Percentiles rank a stretch among this genome's conserved stretches.
These are phyloP conservation scores for Celoporthe dispersa DNA, from an alignment of 2,329 filamentous ascomycete genomes.

Conservation along the genomic window DNA sequence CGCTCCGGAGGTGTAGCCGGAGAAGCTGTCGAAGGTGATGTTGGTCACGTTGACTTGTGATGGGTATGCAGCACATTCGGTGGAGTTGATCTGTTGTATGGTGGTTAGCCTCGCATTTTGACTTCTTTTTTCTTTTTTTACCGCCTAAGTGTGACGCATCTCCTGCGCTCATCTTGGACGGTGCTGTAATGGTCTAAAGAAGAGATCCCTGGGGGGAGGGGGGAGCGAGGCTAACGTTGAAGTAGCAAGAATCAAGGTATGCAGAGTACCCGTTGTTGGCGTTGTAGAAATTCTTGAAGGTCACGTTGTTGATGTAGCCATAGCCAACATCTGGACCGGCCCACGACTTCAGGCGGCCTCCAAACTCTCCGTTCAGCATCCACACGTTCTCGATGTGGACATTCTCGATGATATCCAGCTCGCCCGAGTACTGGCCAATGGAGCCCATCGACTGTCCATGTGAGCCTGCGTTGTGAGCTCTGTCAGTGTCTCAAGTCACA, in stretches of 20 bases:
- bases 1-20: conserved; percentile 59
- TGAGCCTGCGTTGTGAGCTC: conserved; percentile 36
- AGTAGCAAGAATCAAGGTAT: conserved; percentile 67
- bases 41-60: conserved; percentile 63
- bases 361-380: conserved; percentile 55
- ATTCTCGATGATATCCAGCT: conserved; percentile 59
- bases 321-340: conserved; percentile 61
- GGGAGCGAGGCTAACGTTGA: conserved; percentile 49
- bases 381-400: conserved; percentile 64
- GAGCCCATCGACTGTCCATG: conserved; percentile 63
- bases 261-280: conserved; percentile 62
- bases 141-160: too few relatives aligned
- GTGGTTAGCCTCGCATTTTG: background rate
- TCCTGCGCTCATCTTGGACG: background rate
- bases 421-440: conserved; percentile 60
- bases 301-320: conserved; percentile 65
- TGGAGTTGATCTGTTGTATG: conserved; percentile 42
- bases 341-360: conserved; percentile 65
- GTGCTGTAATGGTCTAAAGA: background rate
- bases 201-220: background rate
- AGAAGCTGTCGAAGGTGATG: conserved; percentile 62
- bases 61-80: conserved; percentile 56
- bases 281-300: conserved; percentile 63
- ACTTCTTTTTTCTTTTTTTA: too few relatives aligned
- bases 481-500: background rate